A percentile compares a stretch with the other conserved stretches of the same genome.
These are phyloP conservation scores for Earliella scabrosa DNA, from an alignment of 1,284 basidiomycete genomes.

Conservation along the genomic window DNA sequence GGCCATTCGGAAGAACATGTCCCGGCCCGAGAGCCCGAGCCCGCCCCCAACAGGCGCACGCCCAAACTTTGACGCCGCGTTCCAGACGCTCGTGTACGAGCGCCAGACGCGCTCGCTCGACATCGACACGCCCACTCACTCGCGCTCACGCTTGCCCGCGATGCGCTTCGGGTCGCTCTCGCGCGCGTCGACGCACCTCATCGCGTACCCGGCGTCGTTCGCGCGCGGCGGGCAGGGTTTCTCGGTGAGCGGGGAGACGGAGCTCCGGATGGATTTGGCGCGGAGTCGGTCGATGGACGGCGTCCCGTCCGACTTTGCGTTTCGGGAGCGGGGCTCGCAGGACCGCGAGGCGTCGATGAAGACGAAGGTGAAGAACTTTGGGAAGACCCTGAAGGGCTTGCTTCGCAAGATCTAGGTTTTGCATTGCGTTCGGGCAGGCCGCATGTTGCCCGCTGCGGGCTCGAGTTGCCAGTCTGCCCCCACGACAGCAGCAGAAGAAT, in stretches of 20 bases:
- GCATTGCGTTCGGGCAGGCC: too few species aligned
- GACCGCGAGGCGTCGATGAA: conserved; percentile 30
- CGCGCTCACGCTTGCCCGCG: too few species aligned
- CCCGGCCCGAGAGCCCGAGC: conserved; percentile 42
- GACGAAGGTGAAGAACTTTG: conserved; percentile 45
- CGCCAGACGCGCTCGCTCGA: conserved; percentile 27
- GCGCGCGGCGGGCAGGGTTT: conserved; percentile 14
- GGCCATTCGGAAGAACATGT: conserved; percentile 63
- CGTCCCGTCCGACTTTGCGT: conserved; percentile 22
- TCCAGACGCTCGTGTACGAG: conserved; percentile 27
- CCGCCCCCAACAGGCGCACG: neutral
- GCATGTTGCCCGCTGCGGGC: too few species aligned
- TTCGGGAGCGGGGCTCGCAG: conserved; percentile 11
- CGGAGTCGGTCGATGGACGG: conserved; percentile 37
- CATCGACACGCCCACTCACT: conserved; percentile 18
- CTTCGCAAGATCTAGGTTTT: conserved; percentile 30
- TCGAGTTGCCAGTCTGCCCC: too few species aligned
- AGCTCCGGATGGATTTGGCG: conserved; percentile 61
- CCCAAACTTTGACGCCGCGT: conserved; percentile 30
- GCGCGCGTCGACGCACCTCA: conserved; percentile 8
- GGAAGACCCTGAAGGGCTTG: conserved; percentile 47
- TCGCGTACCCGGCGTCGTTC: conserved; percentile 12
- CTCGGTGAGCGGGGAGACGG: conserved; percentile 63
- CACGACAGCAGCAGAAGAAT: too few species aligned
- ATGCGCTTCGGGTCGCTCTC: conserved; percentile 22